These are phyloP conservation scores for Blepharisma undulans DNA, from an alignment of 169 alveolate species.

Conservation along the genomic window DNA sequence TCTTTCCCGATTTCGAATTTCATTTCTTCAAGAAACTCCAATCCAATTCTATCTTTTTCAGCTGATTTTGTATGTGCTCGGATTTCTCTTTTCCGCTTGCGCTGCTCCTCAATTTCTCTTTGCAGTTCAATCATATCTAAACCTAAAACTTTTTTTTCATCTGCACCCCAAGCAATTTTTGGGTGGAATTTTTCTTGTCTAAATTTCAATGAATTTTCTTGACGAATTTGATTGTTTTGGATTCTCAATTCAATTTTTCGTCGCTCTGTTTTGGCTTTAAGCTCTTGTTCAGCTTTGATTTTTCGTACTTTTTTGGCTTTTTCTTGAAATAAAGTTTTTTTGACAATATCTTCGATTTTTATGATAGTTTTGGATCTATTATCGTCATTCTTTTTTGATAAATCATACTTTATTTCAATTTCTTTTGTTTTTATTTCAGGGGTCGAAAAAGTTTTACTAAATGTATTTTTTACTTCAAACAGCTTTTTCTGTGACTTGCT, in stretches of 20 bases:
- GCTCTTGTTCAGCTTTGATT: neutral
- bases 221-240: neutral
- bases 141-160: neutral
- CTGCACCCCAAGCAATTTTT: conserved; percentile 25
- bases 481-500: neutral
- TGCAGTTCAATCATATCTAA: neutral
- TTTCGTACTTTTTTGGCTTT: neutral
- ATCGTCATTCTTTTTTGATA: neutral
- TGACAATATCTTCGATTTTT: neutral
- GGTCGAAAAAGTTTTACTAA: neutral
- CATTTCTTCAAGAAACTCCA: neutral
- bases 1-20: neutral
- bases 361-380: neutral
- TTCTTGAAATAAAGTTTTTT: neutral
- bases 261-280: neutral
- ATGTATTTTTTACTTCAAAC: neutral
- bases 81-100: neutral
- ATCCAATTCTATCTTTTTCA: neutral
- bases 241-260: neutral
- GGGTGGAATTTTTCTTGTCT: conserved; percentile 18
- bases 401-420: neutral
- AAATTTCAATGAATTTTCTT: neutral
- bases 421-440: neutral
- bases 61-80: neutral
- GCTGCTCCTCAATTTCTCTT: neutral